Conservation (phyloP, 2,329 filamentous ascomycete species). For the Monosporascus sp. region DNA sequence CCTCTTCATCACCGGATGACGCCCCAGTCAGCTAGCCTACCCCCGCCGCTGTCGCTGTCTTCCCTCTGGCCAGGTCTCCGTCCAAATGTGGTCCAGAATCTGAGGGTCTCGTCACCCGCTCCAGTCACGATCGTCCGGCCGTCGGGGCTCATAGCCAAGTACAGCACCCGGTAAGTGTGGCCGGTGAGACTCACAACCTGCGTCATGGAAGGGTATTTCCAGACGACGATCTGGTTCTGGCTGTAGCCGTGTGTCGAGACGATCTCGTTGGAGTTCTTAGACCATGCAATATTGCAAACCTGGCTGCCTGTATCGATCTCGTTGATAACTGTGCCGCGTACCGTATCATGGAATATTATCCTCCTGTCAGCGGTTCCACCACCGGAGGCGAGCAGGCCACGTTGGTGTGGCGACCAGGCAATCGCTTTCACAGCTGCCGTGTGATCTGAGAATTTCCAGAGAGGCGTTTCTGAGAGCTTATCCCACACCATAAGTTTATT, state of each 20-base stretch:
- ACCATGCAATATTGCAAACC: slow-evolving; percentile 98
- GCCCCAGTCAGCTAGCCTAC: slow-evolving; percentile 71
- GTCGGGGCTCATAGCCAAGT: slow-evolving; percentile 95
- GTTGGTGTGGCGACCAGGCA: slow-evolving; percentile 94
- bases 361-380: slow-evolving; percentile 92
- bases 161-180: slow-evolving; percentile 93
- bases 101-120: slow-evolving; percentile 88
- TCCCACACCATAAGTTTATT: slow-evolving; percentile 99
- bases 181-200: slow-evolving; percentile 93
- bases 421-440: slow-evolving; percentile 96
- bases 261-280: slow-evolving; percentile 94
- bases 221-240: slow-evolving; percentile 97
- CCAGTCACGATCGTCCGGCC: slow-evolving; percentile 91
- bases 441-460: slow-evolving; percentile 93
- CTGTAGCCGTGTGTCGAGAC: slow-evolving; percentile 96
- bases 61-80: slow-evolving; percentile 68
- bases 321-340: slow-evolving; percentile 72
- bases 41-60: slow-evolving; percentile 54
- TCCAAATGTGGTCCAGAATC: slow-evolving; percentile 96
- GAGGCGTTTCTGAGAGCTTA: slow-evolving; percentile 82
- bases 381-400: slow-evolving; percentile 87
- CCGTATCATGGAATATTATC: slow-evolving; percentile 97
- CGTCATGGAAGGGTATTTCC: slow-evolving; percentile 98
- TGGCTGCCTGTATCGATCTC: slow-evolving; percentile 96
- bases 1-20: slow-evolving; percentile 59